Conservation (phyloP, 352 stramenopile genomes). For the Pythium volutum region DNA sequence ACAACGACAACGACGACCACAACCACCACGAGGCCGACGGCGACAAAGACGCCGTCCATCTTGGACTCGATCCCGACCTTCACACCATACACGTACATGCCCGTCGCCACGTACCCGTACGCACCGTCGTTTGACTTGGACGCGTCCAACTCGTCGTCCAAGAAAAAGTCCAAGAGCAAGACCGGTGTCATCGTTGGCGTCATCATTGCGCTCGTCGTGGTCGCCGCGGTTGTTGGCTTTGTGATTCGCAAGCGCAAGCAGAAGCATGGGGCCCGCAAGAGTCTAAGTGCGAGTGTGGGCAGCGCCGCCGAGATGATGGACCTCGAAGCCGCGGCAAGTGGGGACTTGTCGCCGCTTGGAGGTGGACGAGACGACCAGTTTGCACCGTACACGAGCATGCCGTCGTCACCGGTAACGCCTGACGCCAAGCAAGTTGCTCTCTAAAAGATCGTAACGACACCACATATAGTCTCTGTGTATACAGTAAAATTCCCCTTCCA, state of each 20-base stretch:
- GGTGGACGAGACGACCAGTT: not conserved
- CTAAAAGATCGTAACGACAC: no score
- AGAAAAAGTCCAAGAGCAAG: constrained; percentile 1
- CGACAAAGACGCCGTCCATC: not conserved
- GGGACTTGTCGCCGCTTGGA: not conserved
- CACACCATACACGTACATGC: not conserved
- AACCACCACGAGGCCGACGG: not conserved
- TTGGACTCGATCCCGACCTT: not conserved
- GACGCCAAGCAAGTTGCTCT: not conserved
- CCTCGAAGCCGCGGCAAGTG: not conserved
- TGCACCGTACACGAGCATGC: not conserved
- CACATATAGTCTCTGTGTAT: no score
- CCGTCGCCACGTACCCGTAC: no score
- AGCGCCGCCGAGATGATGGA: not conserved
- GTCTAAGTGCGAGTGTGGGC: not conserved
- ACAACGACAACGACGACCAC: not conserved
- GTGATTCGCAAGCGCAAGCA: constrained; percentile 1
- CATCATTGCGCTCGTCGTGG: not conserved
- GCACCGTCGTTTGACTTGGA: not conserved
- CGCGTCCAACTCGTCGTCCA: constrained; percentile 4
- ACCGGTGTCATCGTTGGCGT: not conserved
- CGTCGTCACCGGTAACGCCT: not conserved
- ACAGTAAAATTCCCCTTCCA: no score
- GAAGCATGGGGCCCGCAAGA: not conserved
- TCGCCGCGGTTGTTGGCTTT: not conserved